Base-by-base conservation (phyloP, 805 yeast species). In the Scheffersomyces coipomensis region DNA sequence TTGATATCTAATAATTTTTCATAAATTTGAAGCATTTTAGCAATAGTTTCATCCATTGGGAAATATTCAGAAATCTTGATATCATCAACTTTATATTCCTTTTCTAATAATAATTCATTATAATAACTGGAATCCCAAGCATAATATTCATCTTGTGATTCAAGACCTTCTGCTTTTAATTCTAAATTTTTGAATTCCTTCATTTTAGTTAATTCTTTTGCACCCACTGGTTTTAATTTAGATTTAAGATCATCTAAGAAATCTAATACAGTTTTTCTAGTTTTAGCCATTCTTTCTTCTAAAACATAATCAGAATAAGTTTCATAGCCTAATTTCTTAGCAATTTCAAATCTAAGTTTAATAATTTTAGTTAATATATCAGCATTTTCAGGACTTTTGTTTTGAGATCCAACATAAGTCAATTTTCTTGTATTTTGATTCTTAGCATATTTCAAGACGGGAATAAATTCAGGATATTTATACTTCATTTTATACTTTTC, bases 271-370 rank as follows among this genome's bases (percentile, higher is more conserved):
- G 66, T 76, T 33, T 71, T 68, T 30, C 83, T 78, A 19, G 67
- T 71, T 53, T 87, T 84, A 30, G 95, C 95, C 90, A 88, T 83
- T 57, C 88, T 76, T 38, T 80, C 83, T 46, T 87, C 91, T 47
- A 88, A 69, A 24, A 81, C 76, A 54, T 75, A 86, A 38, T 81
- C 84, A 1, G 93, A 80, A 59, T 76, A 88, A 40, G 77, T 78
- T 7, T 73, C 60, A 60, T 83, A 88, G 16, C 89, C 93, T 52
- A 87, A 66, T 6, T 76, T 42, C 32, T 73, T 54, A 2, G 95
- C 88, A 40, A 83, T 62, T 49, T 82, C 64, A 24, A 75, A 76
- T 54, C 96, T 76, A 38, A 81, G 51, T 47, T 71, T 64, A 37
- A 88, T 75, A 6, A 90, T 81, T 41, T 81, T 72, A 15, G 65